Conservation (phyloP, 768 basidiomycete species). For the Trametes villosa region DNA sequence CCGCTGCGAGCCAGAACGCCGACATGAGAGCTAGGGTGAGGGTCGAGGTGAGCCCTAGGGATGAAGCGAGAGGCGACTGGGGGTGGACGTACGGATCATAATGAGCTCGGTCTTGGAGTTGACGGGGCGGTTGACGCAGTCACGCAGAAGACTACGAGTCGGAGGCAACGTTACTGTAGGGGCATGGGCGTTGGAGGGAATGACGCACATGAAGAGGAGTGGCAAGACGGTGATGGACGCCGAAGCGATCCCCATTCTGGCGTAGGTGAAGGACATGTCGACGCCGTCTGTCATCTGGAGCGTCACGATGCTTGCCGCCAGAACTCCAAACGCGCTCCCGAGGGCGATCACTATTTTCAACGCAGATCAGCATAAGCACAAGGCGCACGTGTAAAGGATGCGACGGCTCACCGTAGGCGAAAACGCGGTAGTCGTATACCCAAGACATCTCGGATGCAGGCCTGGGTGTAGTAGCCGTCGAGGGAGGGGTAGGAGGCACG, state of each 20-base stretch:
- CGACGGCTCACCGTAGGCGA: neutral
- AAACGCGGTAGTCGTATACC: constrained; percentile 3
- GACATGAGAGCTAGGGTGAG: neutral
- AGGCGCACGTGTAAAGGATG: too few relatives aligned
- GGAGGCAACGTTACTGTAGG: neutral
- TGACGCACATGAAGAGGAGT: neutral
- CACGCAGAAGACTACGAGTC: neutral
- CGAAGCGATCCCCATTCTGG: neutral
- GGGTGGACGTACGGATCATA: neutral
- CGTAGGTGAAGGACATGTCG: neutral
- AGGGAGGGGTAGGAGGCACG: too few relatives aligned
- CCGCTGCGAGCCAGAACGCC: neutral
- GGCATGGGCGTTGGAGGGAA: neutral
- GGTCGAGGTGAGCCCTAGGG: neutral
- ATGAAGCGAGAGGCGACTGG: neutral
- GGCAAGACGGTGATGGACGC: neutral
- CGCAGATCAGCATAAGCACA: neutral
- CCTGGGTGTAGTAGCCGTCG: neutral
- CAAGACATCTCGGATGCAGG: neutral
- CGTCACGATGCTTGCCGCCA: neutral
- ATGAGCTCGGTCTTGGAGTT: neutral
- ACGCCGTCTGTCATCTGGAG: neutral
- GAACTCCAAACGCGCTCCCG: neutral
- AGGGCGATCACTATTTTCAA: neutral
- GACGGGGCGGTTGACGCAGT: neutral